These are phyloP conservation scores for Monosporozyma yasuniensis DNA, from an alignment of 805 yeast species.

Conservation along the genomic window DNA sequence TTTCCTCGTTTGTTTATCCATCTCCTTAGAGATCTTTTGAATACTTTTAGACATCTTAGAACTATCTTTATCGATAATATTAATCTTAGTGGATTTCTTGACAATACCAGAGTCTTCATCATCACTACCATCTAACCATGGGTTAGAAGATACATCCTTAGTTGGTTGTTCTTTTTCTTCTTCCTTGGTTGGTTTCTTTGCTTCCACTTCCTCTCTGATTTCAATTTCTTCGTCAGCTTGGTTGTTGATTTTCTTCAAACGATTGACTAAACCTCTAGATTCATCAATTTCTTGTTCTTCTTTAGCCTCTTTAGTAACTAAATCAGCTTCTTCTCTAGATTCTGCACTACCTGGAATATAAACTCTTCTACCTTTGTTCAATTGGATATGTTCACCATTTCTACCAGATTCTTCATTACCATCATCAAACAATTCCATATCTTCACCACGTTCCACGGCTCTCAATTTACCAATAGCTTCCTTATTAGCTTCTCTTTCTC, in stretches of 20 bases:
- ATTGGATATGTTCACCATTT: slow-evolving; percentile 38
- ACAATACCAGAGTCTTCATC: slow-evolving; percentile 18
- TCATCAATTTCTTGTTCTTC: slow-evolving; percentile 46
- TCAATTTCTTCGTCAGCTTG: slow-evolving; percentile 3
- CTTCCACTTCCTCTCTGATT: slow-evolving; percentile 7
- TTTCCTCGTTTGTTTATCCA: slow-evolving; percentile 8
- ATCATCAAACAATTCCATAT: slow-evolving; percentile 25
- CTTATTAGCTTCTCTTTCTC: slow-evolving; percentile 50
- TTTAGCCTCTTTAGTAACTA: slow-evolving; percentile 29
- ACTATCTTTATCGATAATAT: slow-evolving; percentile 42
- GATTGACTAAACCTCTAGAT: slow-evolving; percentile 36
- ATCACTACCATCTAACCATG: slow-evolving; percentile 40
- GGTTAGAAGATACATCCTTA: slow-evolving; percentile 32
- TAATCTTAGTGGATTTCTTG: slow-evolving; percentile 40
- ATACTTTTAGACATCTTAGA: slow-evolving; percentile 41
- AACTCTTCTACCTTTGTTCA: slow-evolving; percentile 72
- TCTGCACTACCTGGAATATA: slow-evolving; percentile 51
- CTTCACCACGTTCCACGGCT: slow-evolving; percentile 40
- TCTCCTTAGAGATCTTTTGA: slow-evolving; percentile 35
- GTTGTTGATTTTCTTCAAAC: slow-evolving; percentile 22
- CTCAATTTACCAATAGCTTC: slow-evolving; percentile 44
- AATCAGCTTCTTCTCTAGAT: slow-evolving; percentile 28
- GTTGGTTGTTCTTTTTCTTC: slow-evolving; percentile 1
- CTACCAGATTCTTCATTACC: slow-evolving; percentile 29
- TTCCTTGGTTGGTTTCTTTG: slow-evolving; percentile 4